Conservation (phyloP, 352 stramenopile species). For the Phytophthora tentaculata region DNA sequence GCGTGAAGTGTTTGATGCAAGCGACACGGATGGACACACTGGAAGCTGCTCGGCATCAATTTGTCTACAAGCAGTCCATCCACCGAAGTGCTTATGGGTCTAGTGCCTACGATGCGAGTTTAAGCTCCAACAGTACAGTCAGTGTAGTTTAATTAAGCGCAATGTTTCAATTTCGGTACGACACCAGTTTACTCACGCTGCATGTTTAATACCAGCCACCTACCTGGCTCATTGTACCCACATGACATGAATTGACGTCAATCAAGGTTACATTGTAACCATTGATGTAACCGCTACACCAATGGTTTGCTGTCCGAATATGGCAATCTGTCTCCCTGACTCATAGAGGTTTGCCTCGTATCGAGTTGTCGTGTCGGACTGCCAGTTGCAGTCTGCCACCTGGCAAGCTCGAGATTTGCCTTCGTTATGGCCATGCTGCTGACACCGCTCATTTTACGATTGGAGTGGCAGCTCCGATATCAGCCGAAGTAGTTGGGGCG, state of each 20-base stretch:
- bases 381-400: not conserved
- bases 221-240: no score
- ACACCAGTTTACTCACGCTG: no score
- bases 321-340: no score
- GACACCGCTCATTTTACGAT: not conserved
- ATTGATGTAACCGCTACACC: no score
- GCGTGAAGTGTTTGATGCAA: slow-evolving; percentile 33
- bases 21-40: slow-evolving; percentile 24
- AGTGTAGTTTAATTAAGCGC: no score
- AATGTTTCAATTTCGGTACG: no score
- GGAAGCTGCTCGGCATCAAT: slow-evolving; percentile 21
- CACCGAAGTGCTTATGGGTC: slow-evolving; percentile 1
- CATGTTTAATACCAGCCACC: no score
- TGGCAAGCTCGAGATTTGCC: slow-evolving; percentile 9
- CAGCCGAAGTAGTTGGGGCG: not conserved
- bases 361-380: not conserved
- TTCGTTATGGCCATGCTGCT: not conserved
- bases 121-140: slow-evolving; percentile 1
- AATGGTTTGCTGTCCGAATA: no score
- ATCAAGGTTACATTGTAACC: no score
- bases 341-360: not conserved
- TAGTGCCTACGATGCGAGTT: not conserved
- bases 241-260: no score
- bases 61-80: slow-evolving; percentile 16
- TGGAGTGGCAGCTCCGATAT: not conserved